Conservation (phyloP, 2,329 filamentous ascomycete genomes). For the Nemania bipapillata region DNA sequence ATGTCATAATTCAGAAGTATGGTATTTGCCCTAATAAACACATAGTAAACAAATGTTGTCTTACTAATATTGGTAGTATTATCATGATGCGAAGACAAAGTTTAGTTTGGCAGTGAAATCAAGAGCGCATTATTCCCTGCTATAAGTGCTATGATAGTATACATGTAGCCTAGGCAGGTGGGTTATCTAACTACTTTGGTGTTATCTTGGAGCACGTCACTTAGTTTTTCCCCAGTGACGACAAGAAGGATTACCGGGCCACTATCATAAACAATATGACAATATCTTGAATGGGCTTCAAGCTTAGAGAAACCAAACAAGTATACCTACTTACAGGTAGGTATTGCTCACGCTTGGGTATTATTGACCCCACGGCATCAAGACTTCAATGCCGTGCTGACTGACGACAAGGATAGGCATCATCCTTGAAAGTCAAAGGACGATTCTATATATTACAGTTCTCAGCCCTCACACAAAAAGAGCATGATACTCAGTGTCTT, state of each 20-base stretch:
- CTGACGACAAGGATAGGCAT: constrained; percentile 22
- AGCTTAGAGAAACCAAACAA: constrained; percentile 15
- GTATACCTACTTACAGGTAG: neutral
- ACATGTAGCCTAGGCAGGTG: neutral
- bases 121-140: neutral
- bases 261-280: neutral
- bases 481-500: neutral
- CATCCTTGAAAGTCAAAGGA: neutral
- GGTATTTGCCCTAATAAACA: too few relatives aligned
- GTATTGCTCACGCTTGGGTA: constrained; percentile 9
- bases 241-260: neutral
- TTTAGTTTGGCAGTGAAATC: too few relatives aligned
- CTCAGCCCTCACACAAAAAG: neutral
- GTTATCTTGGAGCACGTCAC: neutral
- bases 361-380: constrained; percentile 25
- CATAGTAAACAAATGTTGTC: too few relatives aligned
- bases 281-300: neutral
- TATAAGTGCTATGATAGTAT: neutral
- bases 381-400: constrained; percentile 25
- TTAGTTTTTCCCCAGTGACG: neutral
- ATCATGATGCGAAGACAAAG: too few relatives aligned
- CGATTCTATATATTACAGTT: neutral
- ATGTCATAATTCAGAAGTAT: too few relatives aligned
- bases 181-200: neutral
- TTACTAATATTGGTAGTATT: too few relatives aligned